Percentiles rank a stretch among this genome's conserved stretches.
These are phyloP conservation scores for Rubus parviflorus DNA, from an alignment of 306 rosid species.

Conservation along the genomic window DNA sequence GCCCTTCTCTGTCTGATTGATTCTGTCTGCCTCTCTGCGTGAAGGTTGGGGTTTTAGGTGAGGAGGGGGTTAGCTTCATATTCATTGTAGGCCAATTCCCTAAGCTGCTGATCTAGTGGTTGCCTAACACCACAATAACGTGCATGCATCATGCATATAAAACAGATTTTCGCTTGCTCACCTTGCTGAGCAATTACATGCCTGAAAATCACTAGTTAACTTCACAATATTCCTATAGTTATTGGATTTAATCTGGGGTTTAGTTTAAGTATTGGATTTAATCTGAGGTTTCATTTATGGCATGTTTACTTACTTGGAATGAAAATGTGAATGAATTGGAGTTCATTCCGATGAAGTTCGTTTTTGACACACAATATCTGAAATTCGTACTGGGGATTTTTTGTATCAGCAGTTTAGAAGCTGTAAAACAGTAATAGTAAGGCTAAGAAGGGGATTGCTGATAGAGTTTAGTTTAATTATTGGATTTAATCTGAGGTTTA, in stretches of 20 bases:
- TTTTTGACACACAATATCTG: no score
- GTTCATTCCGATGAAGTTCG: no score
- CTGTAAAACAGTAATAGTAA: no score
- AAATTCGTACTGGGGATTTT: no score
- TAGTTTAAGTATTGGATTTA: no score
- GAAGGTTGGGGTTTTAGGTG: background rate
- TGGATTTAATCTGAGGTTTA: background rate
- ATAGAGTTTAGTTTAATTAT: no score
- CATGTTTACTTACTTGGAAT: no score
- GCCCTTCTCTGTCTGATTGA: background rate
- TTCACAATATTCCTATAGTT: background rate
- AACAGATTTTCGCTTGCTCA: background rate
- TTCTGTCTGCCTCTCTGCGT: background rate
- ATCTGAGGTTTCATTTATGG: background rate
- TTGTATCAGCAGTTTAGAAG: no score
- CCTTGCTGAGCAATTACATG: background rate
- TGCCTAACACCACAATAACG: background rate
- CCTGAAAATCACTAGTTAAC: slow-evolving; percentile 1
- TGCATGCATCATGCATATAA: slow-evolving; percentile 1
- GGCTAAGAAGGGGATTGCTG: no score
- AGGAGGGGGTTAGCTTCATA: background rate
- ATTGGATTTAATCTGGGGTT: background rate
- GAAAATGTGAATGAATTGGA: no score
- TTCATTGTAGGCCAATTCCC: background rate
- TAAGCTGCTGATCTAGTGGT: background rate